Evolutionary conservation across 768 basidiomycete species (phyloP).

Genomic region (Russula compacta): DNA sequence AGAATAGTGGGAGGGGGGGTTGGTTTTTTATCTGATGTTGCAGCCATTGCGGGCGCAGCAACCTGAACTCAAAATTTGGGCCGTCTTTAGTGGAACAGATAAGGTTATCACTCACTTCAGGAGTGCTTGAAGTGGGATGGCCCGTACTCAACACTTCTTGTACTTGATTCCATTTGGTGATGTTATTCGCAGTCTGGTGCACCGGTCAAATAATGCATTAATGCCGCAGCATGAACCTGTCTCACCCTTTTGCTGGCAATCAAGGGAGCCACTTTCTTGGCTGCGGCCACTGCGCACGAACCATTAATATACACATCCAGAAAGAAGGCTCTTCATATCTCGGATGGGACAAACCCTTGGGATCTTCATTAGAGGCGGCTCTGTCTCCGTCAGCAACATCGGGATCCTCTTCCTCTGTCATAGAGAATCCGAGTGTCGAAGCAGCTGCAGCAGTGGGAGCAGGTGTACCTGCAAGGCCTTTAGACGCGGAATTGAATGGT

Average conservation of each 20-base stretch:
- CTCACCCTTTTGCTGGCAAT: slow-evolving; percentile 78
- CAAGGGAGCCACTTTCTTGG: slow-evolving; percentile 71
- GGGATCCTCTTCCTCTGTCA: slow-evolving; percentile 43
- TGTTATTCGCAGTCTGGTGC: slow-evolving; percentile 72
- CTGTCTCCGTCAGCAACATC: slow-evolving; percentile 36
- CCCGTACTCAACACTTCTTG: slow-evolving; percentile 65
- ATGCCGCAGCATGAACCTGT: background rate
- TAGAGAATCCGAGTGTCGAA: slow-evolving; percentile 53
- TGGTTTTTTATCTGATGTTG: slow-evolving; percentile 10
- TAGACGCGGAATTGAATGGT: background rate
- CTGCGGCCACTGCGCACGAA: slow-evolving; percentile 34
- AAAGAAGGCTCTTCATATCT: slow-evolving; percentile 22
- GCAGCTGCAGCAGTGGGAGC: slow-evolving; percentile 32
- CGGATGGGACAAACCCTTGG: slow-evolving; percentile 41
- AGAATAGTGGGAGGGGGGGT: slow-evolving; percentile 30
- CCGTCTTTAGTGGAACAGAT: background rate
- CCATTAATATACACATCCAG: slow-evolving; percentile 26
- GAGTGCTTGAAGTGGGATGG: slow-evolving; percentile 16
- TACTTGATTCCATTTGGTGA: slow-evolving; percentile 95
- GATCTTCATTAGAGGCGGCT: slow-evolving; percentile 28
- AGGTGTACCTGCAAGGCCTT: background rate
- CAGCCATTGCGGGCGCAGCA: background rate
- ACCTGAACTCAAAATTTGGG: slow-evolving; percentile 12
- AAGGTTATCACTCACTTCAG: slow-evolving; percentile 1
- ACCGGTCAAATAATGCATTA: background rate